These are phyloP conservation scores for Saccharomyces hybrid DNA, from an alignment of 1,139 yeast species.

Conservation along the genomic window DNA sequence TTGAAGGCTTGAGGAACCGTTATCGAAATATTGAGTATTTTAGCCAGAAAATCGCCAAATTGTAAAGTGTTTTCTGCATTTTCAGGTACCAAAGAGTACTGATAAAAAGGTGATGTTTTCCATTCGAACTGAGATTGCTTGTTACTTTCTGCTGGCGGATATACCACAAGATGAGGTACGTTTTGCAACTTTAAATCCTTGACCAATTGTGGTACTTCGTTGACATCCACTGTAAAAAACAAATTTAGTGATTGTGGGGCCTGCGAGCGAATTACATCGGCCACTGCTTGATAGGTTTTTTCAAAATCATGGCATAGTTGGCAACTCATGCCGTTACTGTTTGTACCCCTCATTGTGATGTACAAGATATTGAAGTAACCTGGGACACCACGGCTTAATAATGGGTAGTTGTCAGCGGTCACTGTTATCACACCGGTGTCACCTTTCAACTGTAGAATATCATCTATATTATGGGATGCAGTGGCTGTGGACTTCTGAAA, in stretches of 20 bases:
- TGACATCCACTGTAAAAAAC: slow-evolving; percentile 47
- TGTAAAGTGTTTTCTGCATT: slow-evolving; percentile 32
- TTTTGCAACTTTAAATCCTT: slow-evolving; percentile 37
- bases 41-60: slow-evolving; percentile 48
- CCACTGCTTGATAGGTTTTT: slow-evolving; percentile 36
- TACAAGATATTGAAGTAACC: slow-evolving; percentile 39
- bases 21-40: slow-evolving; percentile 38
- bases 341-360: slow-evolving; percentile 37
- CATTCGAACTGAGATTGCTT: slow-evolving; percentile 20
- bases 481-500: neutral
- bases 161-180: slow-evolving; percentile 59
- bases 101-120: slow-evolving; percentile 29
- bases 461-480: slow-evolving; percentile 1
- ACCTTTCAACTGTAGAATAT: slow-evolving; percentile 15
- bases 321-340: slow-evolving; percentile 33
- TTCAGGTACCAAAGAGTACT: slow-evolving; percentile 27
- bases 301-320: slow-evolving; percentile 37
- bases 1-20: slow-evolving; percentile 39
- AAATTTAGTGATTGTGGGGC: slow-evolving; percentile 37
- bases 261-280: slow-evolving; percentile 39
- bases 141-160: slow-evolving; percentile 41
- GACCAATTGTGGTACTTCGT: slow-evolving; percentile 37
- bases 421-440: slow-evolving; percentile 25
- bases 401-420: slow-evolving; percentile 28
- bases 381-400: slow-evolving; percentile 31